These are phyloP conservation scores for Mortierella sp. DNA, from an alignment of 371 early-diverging fungal genomes.

Conservation along the genomic window DNA sequence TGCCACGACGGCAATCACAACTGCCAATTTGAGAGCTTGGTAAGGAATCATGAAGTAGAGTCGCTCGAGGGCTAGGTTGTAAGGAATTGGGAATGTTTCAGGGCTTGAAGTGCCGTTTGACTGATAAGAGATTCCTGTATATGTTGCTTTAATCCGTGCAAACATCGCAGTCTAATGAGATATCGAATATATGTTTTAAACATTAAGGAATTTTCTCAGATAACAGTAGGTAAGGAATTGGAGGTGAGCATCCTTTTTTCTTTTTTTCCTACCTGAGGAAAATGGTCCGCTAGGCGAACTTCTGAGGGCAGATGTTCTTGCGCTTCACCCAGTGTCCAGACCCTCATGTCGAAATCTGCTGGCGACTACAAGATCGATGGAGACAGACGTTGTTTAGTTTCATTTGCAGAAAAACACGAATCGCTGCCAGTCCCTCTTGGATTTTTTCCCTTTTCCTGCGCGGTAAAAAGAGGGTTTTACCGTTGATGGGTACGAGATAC, in stretches of 20 bases:
- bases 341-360: slow-evolving; percentile 42
- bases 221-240: no score
- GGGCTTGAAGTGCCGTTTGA: slow-evolving; percentile 19
- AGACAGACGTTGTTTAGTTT: no score
- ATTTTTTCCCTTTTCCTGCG: no score
- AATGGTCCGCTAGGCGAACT: slow-evolving; percentile 17
- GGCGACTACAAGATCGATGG: slow-evolving; percentile 20
- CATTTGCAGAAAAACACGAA: no score
- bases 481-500: slow-evolving; percentile 52
- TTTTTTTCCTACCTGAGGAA: slow-evolving; percentile 21
- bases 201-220: no score
- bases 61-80: slow-evolving; percentile 42
- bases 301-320: slow-evolving; percentile 19
- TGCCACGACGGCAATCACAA: slow-evolving; percentile 19
- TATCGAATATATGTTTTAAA: no score
- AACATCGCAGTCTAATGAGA: slow-evolving; percentile 36
- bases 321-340: slow-evolving; percentile 42
- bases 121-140: slow-evolving; percentile 44
- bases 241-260: no score
- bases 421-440: no score
- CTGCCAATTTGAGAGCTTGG: slow-evolving; percentile 50
- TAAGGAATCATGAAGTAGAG: slow-evolving; percentile 48
- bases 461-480: slow-evolving; percentile 14
- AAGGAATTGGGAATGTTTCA: slow-evolving; percentile 30
- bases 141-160: slow-evolving; percentile 43